Base-by-base conservation (phyloP, 768 basidiomycete genomes). In the Termitomyces sp. region DNA sequence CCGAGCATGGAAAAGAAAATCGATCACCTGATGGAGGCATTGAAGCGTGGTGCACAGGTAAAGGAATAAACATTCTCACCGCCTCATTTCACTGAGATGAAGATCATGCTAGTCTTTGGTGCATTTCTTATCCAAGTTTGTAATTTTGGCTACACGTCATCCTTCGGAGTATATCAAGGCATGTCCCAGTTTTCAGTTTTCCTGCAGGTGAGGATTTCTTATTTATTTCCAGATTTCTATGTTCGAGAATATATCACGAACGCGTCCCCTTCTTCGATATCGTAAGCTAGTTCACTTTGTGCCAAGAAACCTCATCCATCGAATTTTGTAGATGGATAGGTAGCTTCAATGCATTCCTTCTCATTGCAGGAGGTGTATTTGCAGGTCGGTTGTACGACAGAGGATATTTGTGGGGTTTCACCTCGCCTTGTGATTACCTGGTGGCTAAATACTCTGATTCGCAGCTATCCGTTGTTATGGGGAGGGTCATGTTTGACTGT, bases 121-220 rank as follows among this genome's bases (percentile, higher is more conserved):
- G 55, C 55, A 5, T 61, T 61, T 61, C 66, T 77, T 11, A 60
- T 75, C 11, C 76, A 77, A 55, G 74, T 76, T 50, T 68, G 75
- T 59, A 72, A 71, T 1, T 76, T 70, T 31, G 75, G 75, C 69
- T 76, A 61, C 49, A 62, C 72, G 11, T 68, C 72, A 33, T 72
- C 75, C 3, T 79, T 75, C 31, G 77, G 77, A 20, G 77, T 76
- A 48, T 79, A 78, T 59, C 77, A 78, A 74, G 76, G 76, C 71
- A 57, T 37, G 50, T 37, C 20, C 13, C 12, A 3, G 3, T 1
- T 11, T 2, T 27, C 27, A 27, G 0, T 24, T 37, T 1, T 22
- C 20, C 12, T 12, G 11, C 9, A 24, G 15, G 37, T 13, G 34
- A 22, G 20, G 0, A 18, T 7, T 12, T 37, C 36, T 24, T 24